These are phyloP conservation scores for Clavaria fumosa DNA, from an alignment of 768 basidiomycete species.

Conservation along the genomic window DNA sequence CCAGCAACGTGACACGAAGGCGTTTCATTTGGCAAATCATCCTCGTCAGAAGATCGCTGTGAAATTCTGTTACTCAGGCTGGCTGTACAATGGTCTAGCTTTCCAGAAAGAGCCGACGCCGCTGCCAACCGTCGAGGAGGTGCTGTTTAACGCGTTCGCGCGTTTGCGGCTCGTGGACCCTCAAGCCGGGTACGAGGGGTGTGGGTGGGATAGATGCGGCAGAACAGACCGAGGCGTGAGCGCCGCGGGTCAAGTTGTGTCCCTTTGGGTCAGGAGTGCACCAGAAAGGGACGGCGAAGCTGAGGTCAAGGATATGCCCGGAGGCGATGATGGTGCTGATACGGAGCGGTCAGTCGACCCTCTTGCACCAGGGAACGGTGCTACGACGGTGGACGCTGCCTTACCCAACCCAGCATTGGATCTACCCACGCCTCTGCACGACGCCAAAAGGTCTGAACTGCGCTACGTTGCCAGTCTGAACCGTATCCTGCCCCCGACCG, in stretches of 20 bases:
- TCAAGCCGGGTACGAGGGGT: slow-evolving; percentile 62
- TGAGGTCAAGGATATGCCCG: background rate
- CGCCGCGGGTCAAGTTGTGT: slow-evolving; percentile 85
- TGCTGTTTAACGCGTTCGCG: slow-evolving; percentile 66
- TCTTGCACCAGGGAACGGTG: no score
- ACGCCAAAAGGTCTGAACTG: slow-evolving; percentile 32
- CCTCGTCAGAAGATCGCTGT: slow-evolving; percentile 84
- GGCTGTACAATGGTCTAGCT: slow-evolving; percentile 84
- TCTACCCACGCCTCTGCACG: background rate
- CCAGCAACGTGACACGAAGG: slow-evolving; percentile 14
- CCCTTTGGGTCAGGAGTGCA: slow-evolving; percentile 77
- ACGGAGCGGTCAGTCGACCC: no score
- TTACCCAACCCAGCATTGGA: background rate
- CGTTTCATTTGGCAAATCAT: slow-evolving; percentile 52
- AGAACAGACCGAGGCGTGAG: slow-evolving; percentile 93
- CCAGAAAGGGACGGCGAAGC: slow-evolving; percentile 16
- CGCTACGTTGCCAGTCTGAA: slow-evolving; percentile 75
- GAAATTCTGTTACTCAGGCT: slow-evolving; percentile 85
- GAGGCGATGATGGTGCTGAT: background rate
- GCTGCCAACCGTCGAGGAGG: slow-evolving; percentile 82
- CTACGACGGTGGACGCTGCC: background rate
- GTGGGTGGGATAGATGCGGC: slow-evolving; percentile 84
- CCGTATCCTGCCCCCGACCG: slow-evolving; percentile 73
- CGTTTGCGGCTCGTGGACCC: slow-evolving; percentile 66
- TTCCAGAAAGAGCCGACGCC: slow-evolving; percentile 57